Percentiles rank a stretch among this genome's conserved stretches.
Evolutionary conservation across 805 yeast genomes (phyloP).

Genomic region (Candida ponderosae): DNA sequence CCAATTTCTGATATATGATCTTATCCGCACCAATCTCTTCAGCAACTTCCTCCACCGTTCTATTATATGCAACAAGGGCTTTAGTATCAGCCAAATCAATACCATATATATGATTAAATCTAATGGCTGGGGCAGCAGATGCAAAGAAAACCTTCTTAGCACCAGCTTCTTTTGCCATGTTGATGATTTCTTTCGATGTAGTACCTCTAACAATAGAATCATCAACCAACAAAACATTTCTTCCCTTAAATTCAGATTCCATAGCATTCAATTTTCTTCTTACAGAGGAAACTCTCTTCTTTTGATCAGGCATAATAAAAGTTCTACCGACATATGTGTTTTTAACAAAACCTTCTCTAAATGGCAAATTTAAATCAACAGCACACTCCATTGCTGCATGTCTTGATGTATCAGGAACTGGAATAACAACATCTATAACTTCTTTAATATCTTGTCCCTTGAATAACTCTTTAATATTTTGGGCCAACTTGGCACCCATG

Average conservation of each 20-base stretch:
- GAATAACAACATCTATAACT: conserved; percentile 88
- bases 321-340: conserved; percentile 97
- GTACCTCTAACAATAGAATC: conserved; percentile 98
- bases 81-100: conserved; percentile 94
- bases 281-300: conserved; percentile 87
- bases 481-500: conserved; percentile 90
- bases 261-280: conserved; percentile 93
- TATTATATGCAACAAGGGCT: conserved; percentile 84
- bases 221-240: conserved; percentile 85
- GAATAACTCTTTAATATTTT: conserved; percentile 44
- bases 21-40: conserved; percentile 79
- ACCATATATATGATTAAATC: conserved; percentile 94
- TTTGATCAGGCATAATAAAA: conserved; percentile 97
- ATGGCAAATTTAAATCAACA: conserved; percentile 68
- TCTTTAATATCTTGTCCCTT: conserved; percentile 38
- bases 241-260: conserved; percentile 83
- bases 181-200: conserved; percentile 90
- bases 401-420: conserved; percentile 98
- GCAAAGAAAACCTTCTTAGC: conserved; percentile 94
- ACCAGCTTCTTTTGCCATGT: conserved; percentile 98
- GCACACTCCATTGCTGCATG: conserved; percentile 93
- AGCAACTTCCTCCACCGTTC: conserved; percentile 69
- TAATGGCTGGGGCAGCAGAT: conserved; percentile 96
- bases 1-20: conserved; percentile 80
- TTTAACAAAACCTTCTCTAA: conserved; percentile 95